Evolutionary conservation across 345 rosid species (phyloP).

Genomic region (Xanthoceras sorbifolium): DNA sequence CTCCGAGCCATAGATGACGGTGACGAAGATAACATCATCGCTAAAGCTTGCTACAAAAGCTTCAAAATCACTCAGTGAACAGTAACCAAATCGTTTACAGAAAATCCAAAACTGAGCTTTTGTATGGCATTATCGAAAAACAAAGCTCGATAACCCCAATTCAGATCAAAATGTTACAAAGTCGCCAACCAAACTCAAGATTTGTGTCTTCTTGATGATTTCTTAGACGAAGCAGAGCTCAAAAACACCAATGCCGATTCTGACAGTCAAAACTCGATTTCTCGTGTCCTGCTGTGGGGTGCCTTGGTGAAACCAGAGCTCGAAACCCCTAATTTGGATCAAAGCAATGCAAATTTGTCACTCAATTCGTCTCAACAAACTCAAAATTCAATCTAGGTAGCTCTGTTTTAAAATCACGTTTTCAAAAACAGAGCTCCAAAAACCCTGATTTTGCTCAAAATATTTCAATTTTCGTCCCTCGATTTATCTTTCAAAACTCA

Average conservation of each 20-base stretch:
- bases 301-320: not conserved
- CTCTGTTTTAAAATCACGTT: not conserved
- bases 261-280: not conserved
- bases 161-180: not conserved
- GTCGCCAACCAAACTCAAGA: not conserved
- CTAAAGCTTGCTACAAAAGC: not conserved
- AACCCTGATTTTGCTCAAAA: not conserved
- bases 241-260: not conserved
- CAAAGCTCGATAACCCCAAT: not conserved
- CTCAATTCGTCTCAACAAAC: not conserved
- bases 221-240: not conserved
- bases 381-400: not conserved
- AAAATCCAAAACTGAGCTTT: not conserved
- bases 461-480: not conserved
- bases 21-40: slow-evolving; percentile 82
- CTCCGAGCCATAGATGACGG: slow-evolving; percentile 64
- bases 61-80: not conserved
- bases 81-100: not conserved
- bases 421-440: slow-evolving; percentile 8
- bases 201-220: not conserved
- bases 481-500: not conserved
- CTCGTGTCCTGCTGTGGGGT: not conserved
- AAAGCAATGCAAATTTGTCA: not conserved
- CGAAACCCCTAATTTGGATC: slow-evolving; percentile 11
- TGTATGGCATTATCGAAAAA: not conserved